Evolutionary conservation across 345 rosid species (phyloP).

Genomic region (Ceriops zippeliana): DNA sequence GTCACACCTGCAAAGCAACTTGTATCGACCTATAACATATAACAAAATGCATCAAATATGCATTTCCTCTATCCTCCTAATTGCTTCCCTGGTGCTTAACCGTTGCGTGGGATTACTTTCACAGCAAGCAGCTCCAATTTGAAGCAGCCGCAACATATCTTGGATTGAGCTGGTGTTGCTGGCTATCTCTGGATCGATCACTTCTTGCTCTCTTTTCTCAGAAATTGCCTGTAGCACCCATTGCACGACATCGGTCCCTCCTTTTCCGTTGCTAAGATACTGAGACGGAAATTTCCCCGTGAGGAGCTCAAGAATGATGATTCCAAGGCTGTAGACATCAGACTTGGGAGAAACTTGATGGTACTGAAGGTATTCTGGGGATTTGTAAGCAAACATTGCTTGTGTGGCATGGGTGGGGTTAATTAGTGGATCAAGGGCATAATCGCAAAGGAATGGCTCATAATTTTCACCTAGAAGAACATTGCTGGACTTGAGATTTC

Average conservation of each 20-base stretch:
- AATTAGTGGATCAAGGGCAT: slow-evolving; percentile 24
- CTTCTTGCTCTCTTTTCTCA: slow-evolving; percentile 19
- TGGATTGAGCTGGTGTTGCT: slow-evolving; percentile 7
- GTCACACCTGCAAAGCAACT: slow-evolving; percentile 6
- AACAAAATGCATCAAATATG: slow-evolving; percentile 7
- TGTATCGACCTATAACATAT: not conserved
- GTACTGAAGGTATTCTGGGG: slow-evolving; percentile 21
- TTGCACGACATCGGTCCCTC: slow-evolving; percentile 29
- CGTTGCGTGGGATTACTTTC: slow-evolving; percentile 15
- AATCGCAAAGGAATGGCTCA: slow-evolving; percentile 20
- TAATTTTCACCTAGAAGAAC: slow-evolving; percentile 14
- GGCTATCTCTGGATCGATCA: slow-evolving; percentile 27
- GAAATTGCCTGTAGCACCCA: slow-evolving; percentile 18
- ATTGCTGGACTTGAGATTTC: slow-evolving; percentile 36
- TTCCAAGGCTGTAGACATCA: slow-evolving; percentile 27
- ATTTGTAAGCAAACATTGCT: slow-evolving; percentile 25
- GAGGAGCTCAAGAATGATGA: slow-evolving; percentile 25
- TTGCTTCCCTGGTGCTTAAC: slow-evolving; percentile 24
- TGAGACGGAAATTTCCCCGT: slow-evolving; percentile 35
- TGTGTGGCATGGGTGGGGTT: slow-evolving; percentile 18
- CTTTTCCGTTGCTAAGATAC: slow-evolving; percentile 27
- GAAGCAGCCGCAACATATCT: slow-evolving; percentile 21
- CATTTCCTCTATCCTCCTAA: slow-evolving; percentile 21
- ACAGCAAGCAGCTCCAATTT: slow-evolving; percentile 16
- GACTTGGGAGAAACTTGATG: slow-evolving; percentile 18